These are phyloP conservation scores for thale cress (Arabidopsis thaliana) DNA, from an alignment of 345 rosid species.

Conservation along the genomic window TAIR10.1 NC_003074.8:7819001-7819500, in stretches of 20 bases:
- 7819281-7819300: slow-evolving; percentile 8
- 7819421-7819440: not conserved
- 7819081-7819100: slow-evolving; percentile 44
- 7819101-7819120: slow-evolving; percentile 30
- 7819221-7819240: slow-evolving; percentile 13
- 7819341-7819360: slow-evolving; percentile 8
- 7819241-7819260: slow-evolving; percentile 4
- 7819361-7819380: slow-evolving; percentile 9
- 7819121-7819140: not conserved
- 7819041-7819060: slow-evolving; percentile 36
- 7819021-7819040: slow-evolving; percentile 22
- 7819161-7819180: slow-evolving; percentile 35
- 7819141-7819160: slow-evolving; percentile 35
- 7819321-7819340: slow-evolving; percentile 12
- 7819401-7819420: not conserved
- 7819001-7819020: not conserved
- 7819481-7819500: too few relatives aligned
- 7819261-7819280: slow-evolving; percentile 16
- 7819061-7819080: slow-evolving; percentile 34
- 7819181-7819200: slow-evolving; percentile 34
- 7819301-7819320: slow-evolving; percentile 21
- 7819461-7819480: too few relatives aligned
- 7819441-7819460: too few relatives aligned
- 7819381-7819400: not conserved
- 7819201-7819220: slow-evolving; percentile 16